Base-by-base conservation (phyloP, 352 stramenopile species). In the Pelagophyceae sp. region DNA sequence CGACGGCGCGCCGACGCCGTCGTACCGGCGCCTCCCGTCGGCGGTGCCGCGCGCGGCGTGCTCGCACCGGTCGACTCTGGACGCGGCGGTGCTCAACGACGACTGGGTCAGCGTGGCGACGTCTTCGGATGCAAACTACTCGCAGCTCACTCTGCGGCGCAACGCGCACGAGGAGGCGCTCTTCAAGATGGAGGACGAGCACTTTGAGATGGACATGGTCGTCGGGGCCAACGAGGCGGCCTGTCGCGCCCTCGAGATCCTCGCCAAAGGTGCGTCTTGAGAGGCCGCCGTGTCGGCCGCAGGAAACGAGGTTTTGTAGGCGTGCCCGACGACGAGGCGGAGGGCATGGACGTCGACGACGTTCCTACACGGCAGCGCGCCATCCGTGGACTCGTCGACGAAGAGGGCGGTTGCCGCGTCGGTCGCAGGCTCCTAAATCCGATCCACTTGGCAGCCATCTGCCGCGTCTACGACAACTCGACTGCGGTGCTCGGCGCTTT, bases 371-470 rank as follows among this genome's bases (percentile, higher is more conserved):
- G 63, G 63, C 63, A 32, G 11, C 31, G 19, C 6, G 31, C 11
- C 6, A 3, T 3, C 3, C 6, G 6, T 17, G 29, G n/a, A n/a
- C n/a, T n/a, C n/a, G 6, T 17, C 31, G 31, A 1, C 63, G 19
- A 35, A 11, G 31, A 11, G 6, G 31, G 63, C 19, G 11, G 11
- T 3, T 15, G 35, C 6, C 11, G 11, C 29, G 29, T 72, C 29
- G 11, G 17, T 5, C 29, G 63, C 31, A 84, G 90, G 2, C 90
- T 89, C 20, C 92, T 99, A 72, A 90, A 91, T 69, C 90, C 97
- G 0, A 98, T 98, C 70, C 96, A 99, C 81, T 86, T 98, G 35
- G 97, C 98, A 72, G 93, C 95, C 27, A 99, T 99, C 79, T 91
- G 90, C 15, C 92, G 96, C 67, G 98, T 99, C 71, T 99, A 99